These are phyloP conservation scores for Noccaea caerulescens DNA, from an alignment of 345 rosid species.

Conservation along the genomic window DNA sequence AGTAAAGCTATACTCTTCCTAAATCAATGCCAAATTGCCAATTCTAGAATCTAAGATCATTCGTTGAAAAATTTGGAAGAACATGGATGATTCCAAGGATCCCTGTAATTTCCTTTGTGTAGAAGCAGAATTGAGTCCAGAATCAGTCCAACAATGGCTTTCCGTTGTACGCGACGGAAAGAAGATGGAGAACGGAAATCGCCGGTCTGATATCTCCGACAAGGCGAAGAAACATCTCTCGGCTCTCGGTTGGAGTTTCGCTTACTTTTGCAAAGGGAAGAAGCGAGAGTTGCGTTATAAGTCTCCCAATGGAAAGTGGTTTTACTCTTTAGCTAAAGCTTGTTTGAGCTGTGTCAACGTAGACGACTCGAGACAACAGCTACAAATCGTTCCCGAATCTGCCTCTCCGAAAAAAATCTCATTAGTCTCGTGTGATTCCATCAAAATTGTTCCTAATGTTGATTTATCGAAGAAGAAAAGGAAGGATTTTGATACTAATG, in stretches of 20 bases:
- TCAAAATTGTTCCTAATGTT: neutral
- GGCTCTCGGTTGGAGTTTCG: slow-evolving; percentile 37
- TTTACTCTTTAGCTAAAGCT: slow-evolving; percentile 30
- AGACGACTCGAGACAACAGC: neutral
- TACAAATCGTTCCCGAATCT: neutral
- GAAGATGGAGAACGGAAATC: neutral
- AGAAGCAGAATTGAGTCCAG: slow-evolving; percentile 25
- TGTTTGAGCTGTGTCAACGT: slow-evolving; percentile 9
- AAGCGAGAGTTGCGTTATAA: slow-evolving; percentile 29
- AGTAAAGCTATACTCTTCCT: neutral
- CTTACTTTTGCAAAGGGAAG: neutral
- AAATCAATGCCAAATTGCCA: neutral
- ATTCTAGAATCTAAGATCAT: neutral
- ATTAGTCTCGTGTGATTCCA: neutral
- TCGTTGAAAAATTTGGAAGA: neutral
- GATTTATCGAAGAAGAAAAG: neutral
- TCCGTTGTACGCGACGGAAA: neutral
- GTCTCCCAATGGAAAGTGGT: slow-evolving; percentile 30
- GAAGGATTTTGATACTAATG: neutral
- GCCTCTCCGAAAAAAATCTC: neutral
- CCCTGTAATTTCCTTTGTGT: neutral
- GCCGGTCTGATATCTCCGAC: slow-evolving; percentile 3
- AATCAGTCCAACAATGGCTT: slow-evolving; percentile 16
- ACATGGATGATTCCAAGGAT: neutral
- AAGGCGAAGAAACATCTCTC: slow-evolving; percentile 37